Evolutionary conservation across 2,329 filamentous ascomycete genomes (phyloP), one percentile per base, ranked within the genome.

Genomic region (Macrophomina pseudophaseolina): DNA sequence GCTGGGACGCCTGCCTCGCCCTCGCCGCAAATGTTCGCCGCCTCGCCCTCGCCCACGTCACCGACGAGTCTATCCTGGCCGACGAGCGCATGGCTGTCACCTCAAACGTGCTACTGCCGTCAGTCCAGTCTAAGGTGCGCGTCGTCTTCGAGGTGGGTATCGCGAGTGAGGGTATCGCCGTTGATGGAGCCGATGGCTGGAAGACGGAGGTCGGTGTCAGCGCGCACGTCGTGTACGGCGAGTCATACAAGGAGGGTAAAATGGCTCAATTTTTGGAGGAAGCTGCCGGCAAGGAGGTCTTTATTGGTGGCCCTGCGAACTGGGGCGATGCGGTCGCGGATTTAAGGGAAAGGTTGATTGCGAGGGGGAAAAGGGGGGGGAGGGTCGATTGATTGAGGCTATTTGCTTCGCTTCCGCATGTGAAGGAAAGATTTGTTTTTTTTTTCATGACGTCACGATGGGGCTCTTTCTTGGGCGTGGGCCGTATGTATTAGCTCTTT

Each of bases 161-260:
- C n/a, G 82, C 92, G 44, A 76, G 78, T 16, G 82, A 92, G 42
- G 76, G 78, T 14, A 79, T 91, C 30, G 58, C 12, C 30, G 82
- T 92, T 4, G 8, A 40, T 23, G 23, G 3, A 23, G 23, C 6
- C 4, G 79, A 79, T 5, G 82, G 59, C 5, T n/a, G 66, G 16
- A 53, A 65, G 4, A 68, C 74, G 5, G 68, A 68, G 48, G 70
- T 74, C 0, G 80, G 80, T 28, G 49, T 49, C 8, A 40, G 1
- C 18, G 90, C 88, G 0, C 83, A 82, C 63, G 87, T 94, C 1
- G 81, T 93, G 2, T 95, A 95, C 74, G 92, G 92, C 0, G 91
- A 94, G 78, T 84, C 86, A 68, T 93, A 94, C 76, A 91, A 92
- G 70, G 87, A 88, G 70, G 86, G 83, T 59, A 93, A 92, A 78